Base-by-base conservation (phyloP, 257 asterid genomes). In the Capsicum chinense region DNA sequence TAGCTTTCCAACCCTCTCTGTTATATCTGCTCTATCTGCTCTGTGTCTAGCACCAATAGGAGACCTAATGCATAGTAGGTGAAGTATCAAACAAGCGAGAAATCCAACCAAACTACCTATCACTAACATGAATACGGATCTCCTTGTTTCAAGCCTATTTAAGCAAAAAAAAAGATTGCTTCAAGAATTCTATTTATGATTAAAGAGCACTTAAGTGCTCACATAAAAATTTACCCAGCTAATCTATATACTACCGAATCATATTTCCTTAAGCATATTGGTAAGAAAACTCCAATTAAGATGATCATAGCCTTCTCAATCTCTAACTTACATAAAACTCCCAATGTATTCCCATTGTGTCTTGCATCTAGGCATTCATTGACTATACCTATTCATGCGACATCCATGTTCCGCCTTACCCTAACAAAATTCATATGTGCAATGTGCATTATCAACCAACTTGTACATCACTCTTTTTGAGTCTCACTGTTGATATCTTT, bases 381-480 rank as follows among this genome's bases (percentile, higher is more conserved):
- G 17, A 35, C 19, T 48, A 12, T 74, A 74, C 19, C 44, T 48
- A 74, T 50, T 74, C 9, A 42, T 19, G 60, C 4, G 48, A 73
- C 80, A 73, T 19, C 60, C 44, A 48, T 11, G 60, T 19, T 48
- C 26, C 5, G 10, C 19, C 80, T 73, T 73, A 5, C 59, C 60
- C 44, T 12, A 48, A 21, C 12, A 74, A 74, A 74, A 50, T 6
- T 7, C 59, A 48, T n/a, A 69, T 21, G 44, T 74, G 73, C 80
- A 74, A 69, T 21, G 44, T 74, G 73, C 80, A 74, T 12, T 26
- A 74, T 73, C 59, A 19, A 74, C 80, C 44, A 48, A 6, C 60
- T 19, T 50, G 39, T 74, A 26, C 60, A 74, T 60, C 60, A 12
- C 60, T 60, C 6, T 39, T 74, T 48, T 50, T 12, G 44, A 48